phyloP scores from a whole-genome alignment of 2,329 filamentous ascomycete genomes.

The Cladophialophora immunda region DNA sequence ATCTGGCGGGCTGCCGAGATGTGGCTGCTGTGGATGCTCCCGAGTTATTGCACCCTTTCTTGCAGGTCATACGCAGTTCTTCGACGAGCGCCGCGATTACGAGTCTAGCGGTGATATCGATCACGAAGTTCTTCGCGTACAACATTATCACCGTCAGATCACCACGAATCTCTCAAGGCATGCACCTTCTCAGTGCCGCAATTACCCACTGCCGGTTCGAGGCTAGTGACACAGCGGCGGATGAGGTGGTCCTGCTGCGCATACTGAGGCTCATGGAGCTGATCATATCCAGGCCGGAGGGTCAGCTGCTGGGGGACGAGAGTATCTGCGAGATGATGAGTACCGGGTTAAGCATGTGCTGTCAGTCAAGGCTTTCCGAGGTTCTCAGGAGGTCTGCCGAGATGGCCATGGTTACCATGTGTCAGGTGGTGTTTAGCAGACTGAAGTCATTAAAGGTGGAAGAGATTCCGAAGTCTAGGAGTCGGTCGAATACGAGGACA shows the following conservation, averaged over 20 bases:
- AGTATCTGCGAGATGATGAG: conserved; percentile 99
- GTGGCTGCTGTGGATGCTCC: conserved; percentile 89
- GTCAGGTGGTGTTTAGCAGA: conserved; percentile 95
- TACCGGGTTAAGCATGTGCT: conserved; percentile 95
- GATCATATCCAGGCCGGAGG: conserved; percentile 93
- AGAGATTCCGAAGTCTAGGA: conserved; percentile 59
- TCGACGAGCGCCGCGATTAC: conserved; percentile 97
- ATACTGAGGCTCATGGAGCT: conserved; percentile 98
- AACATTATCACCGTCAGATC: conserved; percentile 85
- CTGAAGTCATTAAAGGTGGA: conserved; percentile 86
- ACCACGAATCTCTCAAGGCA: conserved; percentile 86
- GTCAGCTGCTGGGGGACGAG: conserved; percentile 93
- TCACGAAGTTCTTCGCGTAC: conserved; percentile 96
- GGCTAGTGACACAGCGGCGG: conserved; percentile 91
- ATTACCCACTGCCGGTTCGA: conserved; percentile 98
- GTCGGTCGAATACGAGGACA: conserved; percentile 38
- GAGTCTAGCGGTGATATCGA: conserved; percentile 88
- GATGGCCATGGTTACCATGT: conserved; percentile 97
- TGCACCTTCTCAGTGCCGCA: conserved; percentile 92
- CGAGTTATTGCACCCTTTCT: conserved; percentile 87
- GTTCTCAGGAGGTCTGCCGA: conserved; percentile 90
- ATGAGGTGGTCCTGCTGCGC: conserved; percentile 92
- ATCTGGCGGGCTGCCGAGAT: conserved; percentile 88
- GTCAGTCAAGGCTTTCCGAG: conserved; percentile 88
- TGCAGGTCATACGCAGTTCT: conserved; percentile 95